Evolutionary conservation across 1,284 basidiomycete genomes (phyloP), one percentile per base, ranked within the genome.

Genomic region (Cystobasidium sp.): DNA sequence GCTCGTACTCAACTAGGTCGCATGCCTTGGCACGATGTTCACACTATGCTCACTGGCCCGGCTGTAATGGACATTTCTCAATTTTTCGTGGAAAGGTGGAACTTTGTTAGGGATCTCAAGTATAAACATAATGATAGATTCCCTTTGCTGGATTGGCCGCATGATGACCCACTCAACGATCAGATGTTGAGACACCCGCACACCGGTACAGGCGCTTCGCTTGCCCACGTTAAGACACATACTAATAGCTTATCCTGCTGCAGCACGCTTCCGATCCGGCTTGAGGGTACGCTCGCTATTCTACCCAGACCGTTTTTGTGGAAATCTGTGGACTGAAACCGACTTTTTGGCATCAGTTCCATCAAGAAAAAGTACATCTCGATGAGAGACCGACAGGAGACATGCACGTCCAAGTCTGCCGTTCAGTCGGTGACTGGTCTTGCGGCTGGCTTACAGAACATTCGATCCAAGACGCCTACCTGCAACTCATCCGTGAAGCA

Each of bases 11-110:
- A 78, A 20, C 66, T 75, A 5, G 66, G 78, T n/a, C 55, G 81
- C 18, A 93, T 94, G 92, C 92, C 92, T 1, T 94, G 92, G 92
- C 91, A 93, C 79, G 92, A 93, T 83, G 90, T 91, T 68, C 81
- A 82, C 65, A 75, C 77, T 88, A 94, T 92, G 3, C 83, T 97
- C 20, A 85, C 88, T 22, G 95, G 94, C 0, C 88, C 91, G 0
- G 88, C 86, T 8, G 93, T 95, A 1, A 86, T 97, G 65, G 94
- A 97, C 80, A 88, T 97, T 31, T 88, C 90, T 5, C 93, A 97
- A 82, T 93, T 97, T 83, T 97, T 94, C 77, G 85, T 90, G 18
- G 94, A 97, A 81, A 85, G 92, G 16, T 92, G 91, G 92, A 93
- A 92, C 79, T 62, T 52, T 31, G 47, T 68, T n/a, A 37, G 74